Evolutionary conservation across 495 filamentous ascomycete species (phyloP), one percentile per base, ranked within the genome.

Genomic region (Chaetomium tenue): DNA sequence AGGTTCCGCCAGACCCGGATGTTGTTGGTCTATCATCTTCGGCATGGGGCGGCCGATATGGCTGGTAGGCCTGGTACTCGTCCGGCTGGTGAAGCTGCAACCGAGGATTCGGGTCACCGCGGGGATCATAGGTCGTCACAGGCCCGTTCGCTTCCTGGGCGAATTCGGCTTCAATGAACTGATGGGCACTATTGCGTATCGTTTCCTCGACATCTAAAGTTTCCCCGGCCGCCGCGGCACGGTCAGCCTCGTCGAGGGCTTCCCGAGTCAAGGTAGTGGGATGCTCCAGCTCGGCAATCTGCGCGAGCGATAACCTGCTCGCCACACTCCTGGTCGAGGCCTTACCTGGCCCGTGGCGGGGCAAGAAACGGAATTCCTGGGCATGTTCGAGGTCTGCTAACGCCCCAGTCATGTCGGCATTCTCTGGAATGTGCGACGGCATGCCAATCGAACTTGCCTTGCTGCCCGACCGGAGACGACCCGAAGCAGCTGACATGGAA

Each of bases 1-100:
- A 87, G 23, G 89, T 92, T 66, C 87, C 87, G 22, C 74, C 81
- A 9, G 91, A 92, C 2, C 83, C 87, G 22, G 87, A 69, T 12
- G 76, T 74, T 26, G 80, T 69, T 33, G 78, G 82, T 22, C 77
- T 74, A 4, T 71, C 66, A 42, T 70, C 48, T 7, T 66, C 57
- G 15, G 56, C 37, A 25, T 46, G 47, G 18, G 63, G 54, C 8
- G 60, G 11, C 46, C 59, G 37, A 39, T 71, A 68, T 8, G 66
- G 72, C 44, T 56, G 48, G 42, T 74, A 70, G 18, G 66, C 70
- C 39, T 56, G 48, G 42, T 74, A 70, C 26, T 68, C 11, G 47
- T 66, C 61, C 12, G 71, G 63, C 26, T 72, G 67, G 47, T 70
- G 71, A n/a, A 72, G 68, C 58, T 73, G 74, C 18, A 74, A 50